These are phyloP conservation scores for Astrephomene gubernaculifera DNA, from an alignment of 139 green algal genomes.

Conservation along the genomic window DNA sequence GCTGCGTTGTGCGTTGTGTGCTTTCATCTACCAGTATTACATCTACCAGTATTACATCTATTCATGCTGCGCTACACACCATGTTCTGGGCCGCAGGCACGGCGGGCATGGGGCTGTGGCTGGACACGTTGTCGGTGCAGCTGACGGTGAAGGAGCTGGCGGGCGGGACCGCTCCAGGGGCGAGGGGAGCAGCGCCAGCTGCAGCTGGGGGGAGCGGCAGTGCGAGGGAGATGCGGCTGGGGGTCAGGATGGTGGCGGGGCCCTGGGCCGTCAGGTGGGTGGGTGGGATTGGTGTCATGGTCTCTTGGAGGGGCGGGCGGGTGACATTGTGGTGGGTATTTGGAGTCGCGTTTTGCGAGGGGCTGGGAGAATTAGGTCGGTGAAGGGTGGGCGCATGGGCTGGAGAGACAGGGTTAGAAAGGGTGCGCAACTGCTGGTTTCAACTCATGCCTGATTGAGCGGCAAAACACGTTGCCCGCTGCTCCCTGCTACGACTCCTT, in stretches of 20 bases:
- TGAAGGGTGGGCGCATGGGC: no score
- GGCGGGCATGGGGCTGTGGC: not conserved
- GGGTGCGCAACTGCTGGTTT: no score
- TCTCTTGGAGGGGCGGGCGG: no score
- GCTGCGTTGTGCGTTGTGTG: no score
- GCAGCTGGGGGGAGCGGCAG: not conserved
- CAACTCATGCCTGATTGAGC: no score
- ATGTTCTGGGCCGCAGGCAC: not conserved
- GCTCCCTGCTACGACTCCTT: no score
- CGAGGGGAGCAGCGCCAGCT: not conserved
- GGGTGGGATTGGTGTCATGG: no score
- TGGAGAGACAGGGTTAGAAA: not conserved
- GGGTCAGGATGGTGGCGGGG: not conserved
- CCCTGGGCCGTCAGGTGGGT: not conserved
- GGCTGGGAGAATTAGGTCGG: no score
- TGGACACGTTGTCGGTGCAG: slow-evolving; percentile 27
- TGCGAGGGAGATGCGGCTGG: not conserved
- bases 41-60: no score
- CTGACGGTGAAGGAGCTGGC: not conserved
- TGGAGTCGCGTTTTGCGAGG: not conserved
- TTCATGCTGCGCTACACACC: not conserved
- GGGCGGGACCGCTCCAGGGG: not conserved
- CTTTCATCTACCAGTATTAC: no score
- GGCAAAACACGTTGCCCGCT: no score
- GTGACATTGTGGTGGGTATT: not conserved